Base-by-base conservation (phyloP, 1,284 basidiomycete genomes). In the Anthracocystis setariae region DNA sequence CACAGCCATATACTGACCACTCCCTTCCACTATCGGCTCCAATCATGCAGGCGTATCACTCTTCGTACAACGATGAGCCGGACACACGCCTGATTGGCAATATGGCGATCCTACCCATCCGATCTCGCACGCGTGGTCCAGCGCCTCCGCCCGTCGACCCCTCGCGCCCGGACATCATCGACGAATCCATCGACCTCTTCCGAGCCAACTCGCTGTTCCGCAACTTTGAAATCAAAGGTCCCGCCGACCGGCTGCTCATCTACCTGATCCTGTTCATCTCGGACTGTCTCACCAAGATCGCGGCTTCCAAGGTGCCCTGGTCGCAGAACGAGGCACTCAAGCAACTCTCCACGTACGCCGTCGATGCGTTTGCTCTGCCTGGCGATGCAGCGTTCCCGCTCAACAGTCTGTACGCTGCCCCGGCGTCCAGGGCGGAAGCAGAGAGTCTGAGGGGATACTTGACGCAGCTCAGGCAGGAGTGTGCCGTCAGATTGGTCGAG, bases 171-270 rank as follows among this genome's bases (percentile, higher is more conserved):
- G 96, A 99, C 84, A 94, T 98, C 77, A 88, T 98, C 74, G 94
- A 98, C 84, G 96, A 99, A 85, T 90, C 93, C 3, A 87, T 99
- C 53, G 93, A 97, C 85, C 89, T 98, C 59, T 99, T 99, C 86
- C 91, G 96, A 49, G 94, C 96, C 82, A 99, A 99, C 86, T 96
- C 94, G 45, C 90, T 99, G 67, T 99, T 99, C 86, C 91, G 96
- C 81, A 98, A 98, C 86, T 99, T 98, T 83, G 96, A 99, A 86
- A 98, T 99, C 89, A 97, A 98, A 85, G 81, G 96, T 24, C 91
- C 92, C 51, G 95, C 94, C 46, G 96, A 99, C 86, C 90, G 96
- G 54, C 89, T 78, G n/a, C 88, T 99, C 80, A 98, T 99, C 86
- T 90, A 98, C 84, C 89, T 98, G 77, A 98, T 98, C 84, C 91